Base-by-base conservation (phyloP, 2,329 filamentous ascomycete genomes). In the Scedosporium boydii region DNA sequence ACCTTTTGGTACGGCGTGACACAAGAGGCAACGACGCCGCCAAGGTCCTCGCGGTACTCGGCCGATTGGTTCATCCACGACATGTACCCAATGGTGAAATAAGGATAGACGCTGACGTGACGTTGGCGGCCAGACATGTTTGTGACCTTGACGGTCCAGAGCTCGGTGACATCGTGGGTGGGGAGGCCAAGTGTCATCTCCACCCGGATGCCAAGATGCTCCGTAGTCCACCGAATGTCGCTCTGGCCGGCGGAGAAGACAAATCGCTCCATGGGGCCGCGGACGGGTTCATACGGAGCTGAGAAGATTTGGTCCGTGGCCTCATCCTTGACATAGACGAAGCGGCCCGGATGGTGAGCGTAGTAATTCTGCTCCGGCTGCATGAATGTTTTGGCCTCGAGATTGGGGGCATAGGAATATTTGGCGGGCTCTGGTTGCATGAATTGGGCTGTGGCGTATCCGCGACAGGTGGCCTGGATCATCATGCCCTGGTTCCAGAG, bases 401-500 rank as follows among this genome's bases (percentile, higher is more conserved):
- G 75, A 63, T 82, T 84, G 10, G 82, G 82, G 7, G 81, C 79
- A 65, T 84, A 77, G n/a, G 81, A 78, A 71, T 85, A 85, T 69
- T 85, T 85, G 63, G 81, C 78, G 38, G 82, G 82, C 70, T 85
- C 82, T 0, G 82, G 82, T 69, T 84, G 82, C 82, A 85, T 84
- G 73, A 82, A 84, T 62, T 84, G 82, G 2, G 82, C 77, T 2
- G 80, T 82, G 27, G 82, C 79, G 67, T 82, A 83, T n/a, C 82
- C 82, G 21, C 82, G 81, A 68, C 82, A 84, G 62, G 81, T 84
- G 57, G 81, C 74, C 68, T 84, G 81, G 64, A 84, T 81, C 82
- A 84, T 84, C 82, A 84, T 84, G 71, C 76, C 78, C 70, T 82
- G 80, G 66, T 85, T 85, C 82, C 82, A 85, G 10, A 85, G 74